These are phyloP conservation scores for Sicyos baderoa DNA, from an alignment of 306 rosid genomes.

Conservation along the genomic window DNA sequence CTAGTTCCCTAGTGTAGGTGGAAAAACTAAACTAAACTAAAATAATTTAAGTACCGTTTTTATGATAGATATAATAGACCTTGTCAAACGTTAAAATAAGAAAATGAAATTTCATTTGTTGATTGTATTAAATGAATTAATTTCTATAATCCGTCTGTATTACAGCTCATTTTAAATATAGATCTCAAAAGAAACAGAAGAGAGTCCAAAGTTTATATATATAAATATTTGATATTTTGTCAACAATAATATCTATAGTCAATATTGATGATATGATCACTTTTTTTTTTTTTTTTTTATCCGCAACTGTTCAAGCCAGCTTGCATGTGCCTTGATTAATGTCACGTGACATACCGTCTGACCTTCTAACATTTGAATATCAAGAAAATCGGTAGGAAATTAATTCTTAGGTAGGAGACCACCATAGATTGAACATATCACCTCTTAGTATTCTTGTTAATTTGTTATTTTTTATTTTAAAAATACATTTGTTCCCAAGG, in stretches of 20 bases:
- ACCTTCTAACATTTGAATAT: background rate
- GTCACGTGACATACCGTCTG: too few species aligned
- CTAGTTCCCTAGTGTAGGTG: constrained; percentile 12
- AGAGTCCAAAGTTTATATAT: background rate
- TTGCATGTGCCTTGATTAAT: too few species aligned
- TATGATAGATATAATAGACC: background rate
- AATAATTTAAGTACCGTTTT: background rate
- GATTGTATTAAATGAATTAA: background rate
- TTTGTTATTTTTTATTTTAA: background rate
- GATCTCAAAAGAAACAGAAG: background rate
- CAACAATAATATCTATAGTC: background rate
- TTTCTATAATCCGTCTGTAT: background rate
- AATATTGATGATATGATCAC: background rate
- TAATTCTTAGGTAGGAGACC: too few species aligned
- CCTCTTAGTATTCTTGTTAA: background rate
- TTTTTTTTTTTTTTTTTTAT: too few species aligned
- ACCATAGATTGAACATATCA: too few species aligned
- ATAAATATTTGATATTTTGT: background rate
- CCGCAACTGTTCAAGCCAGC: too few species aligned
- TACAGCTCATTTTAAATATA: background rate
- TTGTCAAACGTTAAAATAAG: background rate
- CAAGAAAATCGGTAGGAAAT: too few species aligned
- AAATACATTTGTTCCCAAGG: too few species aligned
- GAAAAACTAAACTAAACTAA: background rate
- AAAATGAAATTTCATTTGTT: constrained; percentile 4